phyloP scores from a whole-genome alignment of 2,329 filamentous ascomycete species.

The Gliomastix tumulicola region DNA sequence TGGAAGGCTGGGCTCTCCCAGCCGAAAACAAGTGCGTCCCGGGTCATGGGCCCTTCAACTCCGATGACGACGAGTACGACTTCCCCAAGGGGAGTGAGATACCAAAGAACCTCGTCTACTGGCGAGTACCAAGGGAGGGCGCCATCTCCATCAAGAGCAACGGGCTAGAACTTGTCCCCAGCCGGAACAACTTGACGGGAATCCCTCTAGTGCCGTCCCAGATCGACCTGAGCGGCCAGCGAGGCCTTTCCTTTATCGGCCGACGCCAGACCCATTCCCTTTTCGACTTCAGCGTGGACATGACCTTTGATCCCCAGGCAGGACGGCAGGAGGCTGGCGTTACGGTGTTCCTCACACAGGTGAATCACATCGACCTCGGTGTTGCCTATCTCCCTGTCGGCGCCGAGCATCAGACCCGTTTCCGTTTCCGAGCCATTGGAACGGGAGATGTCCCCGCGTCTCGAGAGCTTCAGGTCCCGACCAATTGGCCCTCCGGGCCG shows the following conservation, averaged over 20 bases:
- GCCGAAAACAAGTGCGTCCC: slow-evolving; percentile 11
- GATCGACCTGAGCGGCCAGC: slow-evolving; percentile 5
- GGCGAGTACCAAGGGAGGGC: slow-evolving; percentile 40
- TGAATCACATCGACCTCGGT: slow-evolving; percentile 43
- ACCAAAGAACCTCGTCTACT: slow-evolving; percentile 48
- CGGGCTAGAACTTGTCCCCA: slow-evolving; percentile 39
- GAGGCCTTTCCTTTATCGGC: slow-evolving; percentile 35
- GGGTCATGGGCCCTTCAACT: slow-evolving; percentile 12
- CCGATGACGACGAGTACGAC: slow-evolving; percentile 32
- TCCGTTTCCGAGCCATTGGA: slow-evolving; percentile 28
- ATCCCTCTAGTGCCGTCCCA: slow-evolving; percentile 25
- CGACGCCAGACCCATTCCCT: slow-evolving; percentile 47
- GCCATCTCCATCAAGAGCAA: slow-evolving; percentile 28
- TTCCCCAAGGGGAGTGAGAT: slow-evolving; percentile 36
- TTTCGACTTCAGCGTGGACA: slow-evolving; percentile 40
- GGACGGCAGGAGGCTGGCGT: slow-evolving; percentile 44
- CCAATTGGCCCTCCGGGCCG: neutral
- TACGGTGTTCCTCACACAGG: slow-evolving; percentile 43
- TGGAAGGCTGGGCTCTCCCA: slow-evolving; percentile 21
- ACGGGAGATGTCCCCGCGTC: neutral
- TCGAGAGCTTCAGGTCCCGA: neutral
- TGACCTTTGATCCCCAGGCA: slow-evolving; percentile 26
- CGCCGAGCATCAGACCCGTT: slow-evolving; percentile 16
- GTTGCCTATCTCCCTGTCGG: slow-evolving; percentile 9
- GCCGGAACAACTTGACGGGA: slow-evolving; percentile 45